Conservation (phyloP, 305 asterid genomes). For the Fraxinus paxiana region DNA sequence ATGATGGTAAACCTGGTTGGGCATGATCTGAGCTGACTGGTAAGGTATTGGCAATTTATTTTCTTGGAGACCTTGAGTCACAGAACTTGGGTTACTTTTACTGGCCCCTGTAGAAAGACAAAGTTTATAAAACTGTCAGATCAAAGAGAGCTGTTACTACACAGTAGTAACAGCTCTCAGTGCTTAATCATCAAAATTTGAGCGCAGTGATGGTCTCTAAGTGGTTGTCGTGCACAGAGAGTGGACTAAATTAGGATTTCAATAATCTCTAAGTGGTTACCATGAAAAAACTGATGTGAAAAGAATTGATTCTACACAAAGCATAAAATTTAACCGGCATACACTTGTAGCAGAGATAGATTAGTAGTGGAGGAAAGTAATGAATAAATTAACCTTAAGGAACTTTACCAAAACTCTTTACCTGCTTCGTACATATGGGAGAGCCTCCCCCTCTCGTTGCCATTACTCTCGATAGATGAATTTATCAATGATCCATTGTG, state of each 20-base stretch:
- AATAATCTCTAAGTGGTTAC: neutral
- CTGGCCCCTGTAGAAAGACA: conserved; percentile 47
- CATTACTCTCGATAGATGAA: conserved; percentile 37
- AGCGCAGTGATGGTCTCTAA: neutral
- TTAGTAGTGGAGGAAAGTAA: neutral
- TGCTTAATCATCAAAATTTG: neutral
- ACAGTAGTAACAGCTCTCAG: neutral
- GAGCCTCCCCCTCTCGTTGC: conserved; percentile 45
- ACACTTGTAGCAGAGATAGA: neutral
- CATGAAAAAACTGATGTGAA: neutral
- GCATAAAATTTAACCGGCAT: neutral
- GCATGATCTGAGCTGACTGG: conserved; percentile 38
- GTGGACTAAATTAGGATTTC: neutral
- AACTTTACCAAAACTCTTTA: conserved; percentile 19
- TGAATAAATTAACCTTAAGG: neutral
- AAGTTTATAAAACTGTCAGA: conserved; percentile 5
- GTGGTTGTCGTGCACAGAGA: neutral
- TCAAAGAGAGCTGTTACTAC: neutral
- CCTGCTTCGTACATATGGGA: conserved; percentile 56
- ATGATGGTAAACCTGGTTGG: conserved; percentile 37
- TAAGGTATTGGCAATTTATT: conserved; percentile 39
- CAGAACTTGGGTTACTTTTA: conserved; percentile 34
- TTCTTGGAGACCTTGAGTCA: conserved; percentile 40
- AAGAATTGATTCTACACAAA: neutral
- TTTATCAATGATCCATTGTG: conserved; percentile 31